phyloP scores from a whole-genome alignment of 1,284 basidiomycete species.

The Moesziomyces sp. region DNA sequence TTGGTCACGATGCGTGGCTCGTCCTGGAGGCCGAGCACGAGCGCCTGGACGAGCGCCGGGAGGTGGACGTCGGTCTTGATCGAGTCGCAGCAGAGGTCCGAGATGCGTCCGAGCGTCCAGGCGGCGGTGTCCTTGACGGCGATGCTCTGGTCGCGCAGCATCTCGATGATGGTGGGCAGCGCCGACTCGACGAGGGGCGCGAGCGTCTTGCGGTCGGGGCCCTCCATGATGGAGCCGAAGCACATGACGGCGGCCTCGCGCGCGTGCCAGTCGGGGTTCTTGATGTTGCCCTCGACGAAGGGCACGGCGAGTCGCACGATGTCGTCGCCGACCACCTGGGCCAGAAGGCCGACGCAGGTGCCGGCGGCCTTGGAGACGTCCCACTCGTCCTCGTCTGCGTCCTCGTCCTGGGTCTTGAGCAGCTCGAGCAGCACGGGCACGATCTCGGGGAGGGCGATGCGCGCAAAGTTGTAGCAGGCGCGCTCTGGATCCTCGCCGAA shows the following conservation, averaged over 20 bases:
- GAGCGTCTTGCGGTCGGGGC: conserved; percentile 86
- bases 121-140: conserved; percentile 97
- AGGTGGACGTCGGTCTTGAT: conserved; percentile 92
- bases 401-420: conserved; percentile 92
- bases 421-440: conserved; percentile 89
- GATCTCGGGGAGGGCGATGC: conserved; percentile 92
- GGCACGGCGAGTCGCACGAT: conserved; percentile 94
- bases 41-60: conserved; percentile 82
- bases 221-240: conserved; percentile 96
- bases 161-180: conserved; percentile 89
- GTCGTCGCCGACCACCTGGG: conserved; percentile 87
- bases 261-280: conserved; percentile 86
- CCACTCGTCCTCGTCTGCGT: conserved; percentile 99
- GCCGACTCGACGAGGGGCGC: conserved; percentile 94
- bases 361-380: conserved; percentile 98
- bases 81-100: conserved; percentile 84
- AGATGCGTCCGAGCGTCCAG: conserved; percentile 96
- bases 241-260: conserved; percentile 98
- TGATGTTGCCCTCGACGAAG: conserved; percentile 97
- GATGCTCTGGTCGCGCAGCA: conserved; percentile 87
- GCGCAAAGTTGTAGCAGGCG: conserved; percentile 90
- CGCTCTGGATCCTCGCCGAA: conserved; percentile 90
- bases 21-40: conserved; percentile 84
- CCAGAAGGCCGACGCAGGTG: conserved; percentile 87
- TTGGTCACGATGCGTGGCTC: conserved; percentile 88